These are phyloP conservation scores for Xerocomellus dryophilus DNA, from an alignment of 768 basidiomycete genomes.

Conservation along the genomic window DNA sequence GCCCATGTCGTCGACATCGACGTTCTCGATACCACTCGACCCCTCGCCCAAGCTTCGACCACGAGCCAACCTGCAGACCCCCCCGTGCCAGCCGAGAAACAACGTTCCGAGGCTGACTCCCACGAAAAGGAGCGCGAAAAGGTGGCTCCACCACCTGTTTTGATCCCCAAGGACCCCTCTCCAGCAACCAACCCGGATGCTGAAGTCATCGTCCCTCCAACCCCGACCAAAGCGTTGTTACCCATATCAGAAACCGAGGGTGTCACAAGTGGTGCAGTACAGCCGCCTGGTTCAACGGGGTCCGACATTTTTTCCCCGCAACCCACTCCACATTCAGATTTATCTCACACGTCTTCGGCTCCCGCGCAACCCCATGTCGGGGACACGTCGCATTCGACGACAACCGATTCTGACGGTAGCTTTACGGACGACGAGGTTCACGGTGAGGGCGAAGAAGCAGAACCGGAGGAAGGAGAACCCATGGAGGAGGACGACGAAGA, in stretches of 20 bases:
- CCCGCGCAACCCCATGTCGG: slow-evolving; percentile 29
- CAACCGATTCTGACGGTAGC: slow-evolving; percentile 36
- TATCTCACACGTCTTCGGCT: slow-evolving; percentile 22
- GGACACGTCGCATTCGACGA: slow-evolving; percentile 31
- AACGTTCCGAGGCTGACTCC: slow-evolving; percentile 18
- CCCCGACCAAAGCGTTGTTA: slow-evolving; percentile 43
- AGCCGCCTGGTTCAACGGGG: slow-evolving; percentile 82
- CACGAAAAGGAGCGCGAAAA: slow-evolving; percentile 40
- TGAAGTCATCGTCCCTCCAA: slow-evolving; percentile 45
- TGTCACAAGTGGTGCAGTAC: slow-evolving; percentile 87
- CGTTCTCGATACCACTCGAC: slow-evolving; percentile 20
- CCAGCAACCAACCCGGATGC: slow-evolving; percentile 28
- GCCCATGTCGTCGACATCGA: slow-evolving; percentile 46
- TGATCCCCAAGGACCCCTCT: slow-evolving; percentile 20
- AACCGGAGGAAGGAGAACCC: slow-evolving; percentile 56
- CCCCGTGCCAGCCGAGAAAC: slow-evolving; percentile 31
- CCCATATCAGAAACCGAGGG: slow-evolving; percentile 80
- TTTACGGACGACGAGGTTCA: slow-evolving; percentile 64
- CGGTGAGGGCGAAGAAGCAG: slow-evolving; percentile 67
- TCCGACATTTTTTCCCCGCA: slow-evolving; percentile 32
- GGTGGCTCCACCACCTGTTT: slow-evolving; percentile 23
- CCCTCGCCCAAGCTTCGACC: slow-evolving; percentile 16
- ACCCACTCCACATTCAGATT: slow-evolving; percentile 22
- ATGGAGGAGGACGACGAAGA: slow-evolving; percentile 86
- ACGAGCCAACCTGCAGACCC: slow-evolving; percentile 21